phyloP scores from a whole-genome alignment of 2,329 filamentous ascomycete species.

The Gnomoniopsis sp. region DNA sequence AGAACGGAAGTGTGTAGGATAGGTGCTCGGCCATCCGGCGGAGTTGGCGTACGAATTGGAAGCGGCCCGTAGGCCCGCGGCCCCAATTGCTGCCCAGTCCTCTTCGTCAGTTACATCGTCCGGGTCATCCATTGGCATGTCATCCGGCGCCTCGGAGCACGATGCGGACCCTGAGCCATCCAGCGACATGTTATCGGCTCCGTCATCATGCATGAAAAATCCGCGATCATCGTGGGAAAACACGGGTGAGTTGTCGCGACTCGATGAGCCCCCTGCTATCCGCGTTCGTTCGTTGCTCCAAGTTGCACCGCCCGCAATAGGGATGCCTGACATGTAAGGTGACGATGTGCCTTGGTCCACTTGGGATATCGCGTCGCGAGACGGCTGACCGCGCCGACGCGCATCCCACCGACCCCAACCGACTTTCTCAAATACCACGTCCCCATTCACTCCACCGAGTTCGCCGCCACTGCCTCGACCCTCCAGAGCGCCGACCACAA shows the following conservation, averaged over 20 bases:
- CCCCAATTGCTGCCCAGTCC: constrained; percentile 89
- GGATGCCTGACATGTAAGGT: constrained; percentile 50
- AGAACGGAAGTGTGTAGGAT: constrained; percentile 43
- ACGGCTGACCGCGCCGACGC: constrained; percentile 63
- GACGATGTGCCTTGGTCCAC: constrained; percentile 38
- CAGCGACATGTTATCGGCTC: constrained; percentile 92
- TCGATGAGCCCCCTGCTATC: constrained; percentile 51
- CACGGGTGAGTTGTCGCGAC: constrained; percentile 67
- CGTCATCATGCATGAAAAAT: constrained; percentile 64
- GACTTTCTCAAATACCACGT: constrained; percentile 89
- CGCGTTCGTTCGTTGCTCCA: constrained; percentile 46
- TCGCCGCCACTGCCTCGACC: constrained; percentile 61
- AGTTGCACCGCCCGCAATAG: constrained; percentile 46
- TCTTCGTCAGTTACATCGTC: constrained; percentile 92
- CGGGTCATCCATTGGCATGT: constrained; percentile 67
- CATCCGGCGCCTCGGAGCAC: constrained; percentile 69
- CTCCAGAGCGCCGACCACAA: constrained; percentile 91
- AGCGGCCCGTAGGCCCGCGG: constrained; percentile 72
- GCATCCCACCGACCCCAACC: constrained; percentile 98
- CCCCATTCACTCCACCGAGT: constrained; percentile 60
- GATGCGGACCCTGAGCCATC: constrained; percentile 68
- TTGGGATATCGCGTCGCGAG: constrained; percentile 37
- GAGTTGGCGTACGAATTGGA: constrained; percentile 53
- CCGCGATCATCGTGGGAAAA: constrained; percentile 71
- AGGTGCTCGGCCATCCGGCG: constrained; percentile 51